These are phyloP conservation scores for Leptosphaerulina australis DNA, from an alignment of 2,329 filamentous ascomycete genomes.

Conservation along the genomic window DNA sequence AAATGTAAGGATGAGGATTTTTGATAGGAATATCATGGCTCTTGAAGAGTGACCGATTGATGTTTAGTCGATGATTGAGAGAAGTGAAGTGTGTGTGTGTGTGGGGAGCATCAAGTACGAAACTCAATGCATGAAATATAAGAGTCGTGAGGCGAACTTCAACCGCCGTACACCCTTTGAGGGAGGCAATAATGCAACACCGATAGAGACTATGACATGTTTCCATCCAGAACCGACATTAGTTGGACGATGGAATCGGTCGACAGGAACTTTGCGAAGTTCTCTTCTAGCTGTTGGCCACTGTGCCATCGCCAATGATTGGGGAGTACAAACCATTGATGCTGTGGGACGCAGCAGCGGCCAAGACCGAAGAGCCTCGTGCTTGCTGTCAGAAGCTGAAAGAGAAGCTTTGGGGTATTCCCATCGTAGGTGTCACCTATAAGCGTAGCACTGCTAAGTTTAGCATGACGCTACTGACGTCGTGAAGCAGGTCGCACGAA, in stretches of 20 bases:
- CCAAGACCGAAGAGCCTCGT: not conserved
- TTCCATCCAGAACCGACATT: no score
- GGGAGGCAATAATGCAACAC: not conserved
- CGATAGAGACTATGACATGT: no score
- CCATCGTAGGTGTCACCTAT: conserved; percentile 2
- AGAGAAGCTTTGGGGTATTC: not conserved
- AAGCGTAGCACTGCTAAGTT: conserved; percentile 10
- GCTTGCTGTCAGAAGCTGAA: not conserved
- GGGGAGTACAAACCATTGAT: not conserved
- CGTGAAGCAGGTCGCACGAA: conserved; percentile 4
- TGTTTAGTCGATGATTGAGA: not conserved
- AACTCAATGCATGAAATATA: conserved; percentile 2
- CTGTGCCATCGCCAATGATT: not conserved
- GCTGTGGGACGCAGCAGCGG: not conserved
- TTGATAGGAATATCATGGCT: not conserved
- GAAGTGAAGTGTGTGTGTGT: not conserved
- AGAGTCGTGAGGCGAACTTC: not conserved
- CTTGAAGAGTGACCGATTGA: not conserved
- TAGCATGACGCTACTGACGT: conserved; percentile 3
- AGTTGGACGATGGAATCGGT: not conserved
- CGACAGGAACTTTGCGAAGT: not conserved
- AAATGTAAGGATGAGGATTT: not conserved
- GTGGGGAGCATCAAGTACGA: no score
- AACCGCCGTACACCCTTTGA: not conserved
- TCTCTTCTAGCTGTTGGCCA: not conserved